A percentile compares a stretch with the other conserved stretches of the same genome.
These are phyloP conservation scores for Lasiodiplodia gonubiensis DNA, from an alignment of 2,329 filamentous ascomycete genomes.

Conservation along the genomic window DNA sequence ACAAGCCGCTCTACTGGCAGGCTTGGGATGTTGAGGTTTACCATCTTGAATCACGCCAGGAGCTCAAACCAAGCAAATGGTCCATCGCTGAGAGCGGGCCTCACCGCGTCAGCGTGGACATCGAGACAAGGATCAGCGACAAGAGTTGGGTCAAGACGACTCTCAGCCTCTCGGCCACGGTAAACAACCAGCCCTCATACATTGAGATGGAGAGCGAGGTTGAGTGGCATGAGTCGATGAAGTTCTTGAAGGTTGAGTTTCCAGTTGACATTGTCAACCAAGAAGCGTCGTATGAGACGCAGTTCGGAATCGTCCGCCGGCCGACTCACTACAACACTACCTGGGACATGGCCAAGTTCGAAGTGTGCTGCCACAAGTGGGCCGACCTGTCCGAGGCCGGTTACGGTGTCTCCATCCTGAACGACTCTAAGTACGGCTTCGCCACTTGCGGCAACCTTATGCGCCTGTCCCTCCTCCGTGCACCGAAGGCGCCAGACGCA, in stretches of 20 bases:
- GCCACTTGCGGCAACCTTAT: constrained; percentile 87
- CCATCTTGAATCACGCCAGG: constrained; percentile 84
- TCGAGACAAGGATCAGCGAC: constrained; percentile 85
- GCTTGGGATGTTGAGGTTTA: constrained; percentile 98
- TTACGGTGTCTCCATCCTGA: constrained; percentile 90
- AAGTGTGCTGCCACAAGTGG: constrained; percentile 95
- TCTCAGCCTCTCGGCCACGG: constrained; percentile 75
- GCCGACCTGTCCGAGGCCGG: constrained; percentile 86
- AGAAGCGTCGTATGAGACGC: constrained; percentile 93
- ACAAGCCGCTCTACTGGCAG: constrained; percentile 97
- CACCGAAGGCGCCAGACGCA: constrained; percentile 90
- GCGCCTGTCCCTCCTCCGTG: constrained; percentile 83
- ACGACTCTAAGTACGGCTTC: constrained; percentile 96
- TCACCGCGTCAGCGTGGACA: constrained; percentile 80
- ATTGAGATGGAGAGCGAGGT: constrained; percentile 84
- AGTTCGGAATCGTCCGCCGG: constrained; percentile 84
- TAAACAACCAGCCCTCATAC: constrained; percentile 68
- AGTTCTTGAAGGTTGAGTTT: constrained; percentile 98
- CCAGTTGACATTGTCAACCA: constrained; percentile 89
- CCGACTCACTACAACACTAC: constrained; percentile 98
- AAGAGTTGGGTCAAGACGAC: constrained; percentile 85
- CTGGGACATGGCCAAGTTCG: constrained; percentile 98
- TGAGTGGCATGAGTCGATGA: constrained; percentile 97
- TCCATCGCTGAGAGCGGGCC: constrained; percentile 73
- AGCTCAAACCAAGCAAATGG: constrained; percentile 72